phyloP scores from a whole-genome alignment of 2,329 filamentous ascomycete genomes.

The Botrytis sinoallii region DNA sequence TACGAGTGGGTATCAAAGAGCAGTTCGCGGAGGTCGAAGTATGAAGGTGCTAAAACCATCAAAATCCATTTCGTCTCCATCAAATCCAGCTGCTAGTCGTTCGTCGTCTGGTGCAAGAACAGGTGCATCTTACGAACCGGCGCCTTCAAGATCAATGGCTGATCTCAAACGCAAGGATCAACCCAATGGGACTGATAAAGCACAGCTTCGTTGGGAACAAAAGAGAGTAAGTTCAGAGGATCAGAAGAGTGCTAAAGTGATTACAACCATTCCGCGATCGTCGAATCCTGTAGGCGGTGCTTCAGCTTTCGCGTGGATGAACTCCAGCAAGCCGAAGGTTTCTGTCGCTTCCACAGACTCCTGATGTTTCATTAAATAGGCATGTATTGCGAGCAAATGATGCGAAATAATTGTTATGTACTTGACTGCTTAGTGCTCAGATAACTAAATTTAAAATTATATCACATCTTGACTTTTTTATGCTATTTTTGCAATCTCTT shows the following conservation, averaged over 20 bases:
- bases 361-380: constrained; percentile 5
- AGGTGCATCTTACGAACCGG: constrained; percentile 52
- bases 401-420: background rate
- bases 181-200: constrained; percentile 37
- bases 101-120: constrained; percentile 46
- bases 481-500: background rate
- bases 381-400: constrained; percentile 4
- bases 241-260: constrained; percentile 31
- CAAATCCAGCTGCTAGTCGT: constrained; percentile 39
- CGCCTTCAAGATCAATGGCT: constrained; percentile 42
- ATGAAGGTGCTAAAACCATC: constrained; percentile 90
- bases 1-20: constrained; percentile 62
- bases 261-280: constrained; percentile 48
- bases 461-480: background rate
- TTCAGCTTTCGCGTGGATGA: constrained; percentile 93
- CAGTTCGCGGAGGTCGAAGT: constrained; percentile 60
- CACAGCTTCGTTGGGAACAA: constrained; percentile 48
- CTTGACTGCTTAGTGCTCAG: background rate
- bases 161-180: constrained; percentile 57
- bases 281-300: constrained; percentile 88
- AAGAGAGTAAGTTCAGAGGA: constrained; percentile 46
- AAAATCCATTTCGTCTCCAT: constrained; percentile 58
- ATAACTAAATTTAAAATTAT: background rate
- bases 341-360: constrained; percentile 21
- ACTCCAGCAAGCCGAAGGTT: constrained; percentile 41